Percentiles rank a stretch among this genome's conserved stretches.
Evolutionary conservation across 2,329 filamentous ascomycete genomes (phyloP).

Genomic region (Claviceps capensis): DNA sequence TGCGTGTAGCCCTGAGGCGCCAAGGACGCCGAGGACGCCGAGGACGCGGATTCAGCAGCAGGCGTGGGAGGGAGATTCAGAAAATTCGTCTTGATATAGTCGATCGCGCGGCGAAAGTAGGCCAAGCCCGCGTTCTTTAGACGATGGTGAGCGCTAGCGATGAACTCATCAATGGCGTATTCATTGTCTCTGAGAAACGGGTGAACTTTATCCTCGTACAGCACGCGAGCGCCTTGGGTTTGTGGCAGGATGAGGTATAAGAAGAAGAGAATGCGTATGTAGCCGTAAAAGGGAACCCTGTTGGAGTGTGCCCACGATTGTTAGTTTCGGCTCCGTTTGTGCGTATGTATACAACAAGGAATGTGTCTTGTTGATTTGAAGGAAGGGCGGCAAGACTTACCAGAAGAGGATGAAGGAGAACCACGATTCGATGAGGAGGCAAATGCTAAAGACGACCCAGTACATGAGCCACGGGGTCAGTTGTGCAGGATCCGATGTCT

Average conservation of each 20-base stretch:
- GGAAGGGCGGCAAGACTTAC: conserved; percentile 22
- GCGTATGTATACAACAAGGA: not conserved
- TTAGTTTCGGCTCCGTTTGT: not conserved
- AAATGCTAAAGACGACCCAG: conserved; percentile 83
- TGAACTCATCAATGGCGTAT: conserved; percentile 76
- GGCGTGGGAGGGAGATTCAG: conserved; percentile 55
- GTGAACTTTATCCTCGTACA: conserved; percentile 77
- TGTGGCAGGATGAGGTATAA: conserved; percentile 95
- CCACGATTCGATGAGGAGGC: conserved; percentile 74
- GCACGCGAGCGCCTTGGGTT: conserved; percentile 76
- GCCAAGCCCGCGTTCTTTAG: conserved; percentile 63
- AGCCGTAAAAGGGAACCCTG: conserved; percentile 86
- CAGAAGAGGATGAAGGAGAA: conserved; percentile 76
- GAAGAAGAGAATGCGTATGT: conserved; percentile 74
- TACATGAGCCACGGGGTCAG: conserved; percentile 98
- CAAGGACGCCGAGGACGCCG: conserved; percentile 24
- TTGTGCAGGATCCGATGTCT: conserved; percentile 77
- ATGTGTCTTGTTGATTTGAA: not conserved
- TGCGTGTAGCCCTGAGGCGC: conserved; percentile 56
- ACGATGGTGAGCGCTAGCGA: conserved; percentile 66
- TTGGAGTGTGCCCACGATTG: not conserved
- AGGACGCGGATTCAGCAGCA: conserved; percentile 12
- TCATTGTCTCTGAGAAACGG: conserved; percentile 85
- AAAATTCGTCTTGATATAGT: conserved; percentile 59
- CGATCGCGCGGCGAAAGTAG: conserved; percentile 59